Evolutionary conservation across 345 rosid genomes (phyloP), one percentile per base, ranked within the genome.

Genomic region (Eucalyptus microcorys): DNA sequence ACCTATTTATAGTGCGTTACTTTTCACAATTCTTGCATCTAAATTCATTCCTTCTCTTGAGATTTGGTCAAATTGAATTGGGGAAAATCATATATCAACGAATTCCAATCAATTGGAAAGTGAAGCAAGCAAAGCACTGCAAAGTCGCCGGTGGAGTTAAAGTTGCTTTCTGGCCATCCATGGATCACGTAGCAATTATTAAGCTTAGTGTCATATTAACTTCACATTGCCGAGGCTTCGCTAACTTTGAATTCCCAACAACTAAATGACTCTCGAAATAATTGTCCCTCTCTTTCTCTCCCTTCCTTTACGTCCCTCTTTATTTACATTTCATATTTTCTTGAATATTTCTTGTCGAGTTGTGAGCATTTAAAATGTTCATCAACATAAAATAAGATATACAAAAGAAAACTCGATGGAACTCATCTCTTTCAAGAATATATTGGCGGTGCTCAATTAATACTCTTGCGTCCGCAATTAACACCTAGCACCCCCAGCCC

Each of bases 11-110:
- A 52, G 55, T 22, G 61, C 0, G 27, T 55, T 55, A 22, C 30
- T 55, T 0, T 55, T 55, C 11, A 8, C 27, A 21, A 55, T 22
- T 55, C 27, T 55, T 7, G 6, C 12, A 55, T 55, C 30, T 0
- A 9, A 55, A 55, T 55, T 22, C 12, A 21, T 55, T 22, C 27
- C 61, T 55, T 55, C 27, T 55, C 5, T 22, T 55, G 61, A 55
- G 61, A 55, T 22, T 30, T 30, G 5, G 27, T 55, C 61, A 55
- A 55, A 55, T 55, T 22, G 1, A 2, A 55, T 55, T 0, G 61
- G 27, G 61, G 12, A 55, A 55, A 55, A 24, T 55, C 61, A 55
- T 50, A 22, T 50, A 50, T 50, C 55, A 50, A 50, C 55, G 55
- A 50, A 17, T 52, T 52, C 55, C 26, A 24, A 55, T 55, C 61